Evolutionary conservation across 306 rosid species (phyloP).

Genomic region (Hippophae tibetana): DNA sequence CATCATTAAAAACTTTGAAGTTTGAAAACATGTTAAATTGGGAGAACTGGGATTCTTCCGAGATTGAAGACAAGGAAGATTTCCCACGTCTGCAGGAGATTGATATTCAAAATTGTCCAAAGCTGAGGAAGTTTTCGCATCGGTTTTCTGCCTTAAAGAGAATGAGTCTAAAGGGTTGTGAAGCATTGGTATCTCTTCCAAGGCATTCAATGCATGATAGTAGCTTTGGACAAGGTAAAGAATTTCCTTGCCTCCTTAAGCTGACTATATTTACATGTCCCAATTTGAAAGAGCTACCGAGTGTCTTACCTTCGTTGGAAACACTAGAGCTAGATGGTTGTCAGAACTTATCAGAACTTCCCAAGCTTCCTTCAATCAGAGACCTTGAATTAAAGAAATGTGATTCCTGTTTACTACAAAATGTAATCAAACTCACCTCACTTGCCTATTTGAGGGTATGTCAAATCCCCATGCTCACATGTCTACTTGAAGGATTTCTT

Average conservation of each 20-base stretch:
- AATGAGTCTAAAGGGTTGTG: slow-evolving; percentile 22
- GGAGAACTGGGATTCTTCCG: slow-evolving; percentile 27
- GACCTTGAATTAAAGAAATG: slow-evolving; percentile 19
- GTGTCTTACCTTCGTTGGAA: slow-evolving; percentile 17
- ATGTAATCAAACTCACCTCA: slow-evolving; percentile 13
- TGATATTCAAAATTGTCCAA: slow-evolving; percentile 24
- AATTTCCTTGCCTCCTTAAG: slow-evolving; percentile 23
- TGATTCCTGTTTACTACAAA: slow-evolving; percentile 2
- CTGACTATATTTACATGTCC: slow-evolving; percentile 23
- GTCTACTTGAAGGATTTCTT: slow-evolving; percentile 17
- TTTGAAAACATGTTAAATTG: slow-evolving; percentile 21
- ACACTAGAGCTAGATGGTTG: slow-evolving; percentile 22
- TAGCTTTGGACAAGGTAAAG: neutral
- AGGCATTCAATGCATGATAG: slow-evolving; percentile 1
- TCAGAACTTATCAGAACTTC: slow-evolving; percentile 16
- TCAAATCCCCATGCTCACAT: slow-evolving; percentile 12
- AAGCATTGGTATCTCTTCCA: slow-evolving; percentile 20
- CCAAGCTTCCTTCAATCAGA: slow-evolving; percentile 19
- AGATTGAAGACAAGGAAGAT: slow-evolving; percentile 18
- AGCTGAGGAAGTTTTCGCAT: slow-evolving; percentile 18
- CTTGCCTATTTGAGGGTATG: slow-evolving; percentile 21
- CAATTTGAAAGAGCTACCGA: slow-evolving; percentile 18
- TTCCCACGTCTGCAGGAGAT: slow-evolving; percentile 17
- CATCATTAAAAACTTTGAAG: slow-evolving; percentile 19
- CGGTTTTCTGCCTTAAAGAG: slow-evolving; percentile 15